Base-by-base conservation (phyloP, 2,329 filamentous ascomycete genomes). In the Leptographium galeiforme region DNA sequence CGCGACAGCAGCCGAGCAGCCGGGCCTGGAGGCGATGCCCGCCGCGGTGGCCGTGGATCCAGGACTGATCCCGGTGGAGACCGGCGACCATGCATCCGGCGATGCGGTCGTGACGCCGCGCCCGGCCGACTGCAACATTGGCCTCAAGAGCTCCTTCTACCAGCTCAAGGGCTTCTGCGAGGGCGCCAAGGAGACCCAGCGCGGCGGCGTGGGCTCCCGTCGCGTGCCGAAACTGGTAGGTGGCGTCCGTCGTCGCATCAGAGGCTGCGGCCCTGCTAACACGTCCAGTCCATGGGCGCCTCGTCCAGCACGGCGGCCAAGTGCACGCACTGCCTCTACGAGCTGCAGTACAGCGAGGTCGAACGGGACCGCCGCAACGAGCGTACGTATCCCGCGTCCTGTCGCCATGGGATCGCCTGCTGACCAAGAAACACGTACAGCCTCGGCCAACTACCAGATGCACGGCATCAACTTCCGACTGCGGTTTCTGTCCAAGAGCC, bases 401-500 rank as follows among this genome's bases (percentile, higher is more conserved):
- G 30, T 39, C 47, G 8, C 30, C 2, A 46, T 39, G 34, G 41
- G 36, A 33, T 2, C 8, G 34, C 43, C 34, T 52, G 11, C 16
- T 10, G 47, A 51, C 38, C 25, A 5, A 25, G 13, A 5, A 10
- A 36, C 34, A 36, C 6, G 33, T 4, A 1, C 50, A 75, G 73
- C 72, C 33, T 64, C 67, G 11, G 75, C 71, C 4, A 79, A 73
- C 57, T 74, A 73, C 52, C 66, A 66, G 11, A 69, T 72, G 13
- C 68, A 67, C 43, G 68, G 66, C 8, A 68, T 80, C 46, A 67
- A 67, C 7, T 80, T 76, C 59, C 74, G 77, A 8, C 60, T 78
- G 2, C 73, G 77, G 1, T 74, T 80, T 56, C 68, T 81, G 6
- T 75, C 76, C 58, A 81, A 81, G 61, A 73, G 71, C 51, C 77